A percentile compares a stretch with the other conserved stretches of the same genome.
Evolutionary conservation across 192 early-diverging fungal genomes (phyloP).

Genomic region (Podila minutissima): DNA sequence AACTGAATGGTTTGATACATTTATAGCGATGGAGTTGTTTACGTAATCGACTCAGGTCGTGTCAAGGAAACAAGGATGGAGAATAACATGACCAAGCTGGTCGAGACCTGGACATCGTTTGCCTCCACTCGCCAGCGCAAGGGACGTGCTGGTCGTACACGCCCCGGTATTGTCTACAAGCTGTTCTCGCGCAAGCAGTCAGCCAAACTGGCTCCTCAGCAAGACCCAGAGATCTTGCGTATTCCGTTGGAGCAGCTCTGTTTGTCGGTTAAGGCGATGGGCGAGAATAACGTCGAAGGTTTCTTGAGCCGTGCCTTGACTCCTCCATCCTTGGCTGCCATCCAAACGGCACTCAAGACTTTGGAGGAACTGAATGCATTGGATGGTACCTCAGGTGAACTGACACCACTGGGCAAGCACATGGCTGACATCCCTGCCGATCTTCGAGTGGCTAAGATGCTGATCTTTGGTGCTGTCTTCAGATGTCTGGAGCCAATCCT

Average conservation of each 20-base stretch:
- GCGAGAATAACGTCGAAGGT: conserved; percentile 59
- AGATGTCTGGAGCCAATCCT: conserved; percentile 78
- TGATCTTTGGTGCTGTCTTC: conserved; percentile 78
- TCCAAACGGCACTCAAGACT: conserved; percentile 66
- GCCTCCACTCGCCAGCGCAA: conserved; percentile 71
- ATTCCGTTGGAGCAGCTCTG: conserved; percentile 89
- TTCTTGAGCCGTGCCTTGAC: conserved; percentile 72
- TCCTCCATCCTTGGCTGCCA: conserved; percentile 66
- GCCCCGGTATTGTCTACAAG: conserved; percentile 79
- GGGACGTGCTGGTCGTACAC: conserved; percentile 86
- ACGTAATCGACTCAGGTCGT: conserved; percentile 76
- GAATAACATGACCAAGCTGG: conserved; percentile 70
- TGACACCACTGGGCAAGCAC: conserved; percentile 77
- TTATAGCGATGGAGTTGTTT: conserved; percentile 73
- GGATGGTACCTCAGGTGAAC: conserved; percentile 42
- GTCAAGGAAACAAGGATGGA: conserved; percentile 72
- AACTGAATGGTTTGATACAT: conserved; percentile 47
- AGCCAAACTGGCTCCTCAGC: conserved; percentile 65
- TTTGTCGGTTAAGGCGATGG: conserved; percentile 74
- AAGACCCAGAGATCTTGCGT: conserved; percentile 81
- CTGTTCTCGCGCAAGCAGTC: conserved; percentile 66
- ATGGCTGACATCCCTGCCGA: conserved; percentile 81
- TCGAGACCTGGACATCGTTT: conserved; percentile 58
- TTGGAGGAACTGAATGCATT: conserved; percentile 73
- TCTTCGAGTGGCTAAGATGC: conserved; percentile 80